Evolutionary conservation across 768 basidiomycete species (phyloP).

Genomic region (Mycena olivaceomarginata): DNA sequence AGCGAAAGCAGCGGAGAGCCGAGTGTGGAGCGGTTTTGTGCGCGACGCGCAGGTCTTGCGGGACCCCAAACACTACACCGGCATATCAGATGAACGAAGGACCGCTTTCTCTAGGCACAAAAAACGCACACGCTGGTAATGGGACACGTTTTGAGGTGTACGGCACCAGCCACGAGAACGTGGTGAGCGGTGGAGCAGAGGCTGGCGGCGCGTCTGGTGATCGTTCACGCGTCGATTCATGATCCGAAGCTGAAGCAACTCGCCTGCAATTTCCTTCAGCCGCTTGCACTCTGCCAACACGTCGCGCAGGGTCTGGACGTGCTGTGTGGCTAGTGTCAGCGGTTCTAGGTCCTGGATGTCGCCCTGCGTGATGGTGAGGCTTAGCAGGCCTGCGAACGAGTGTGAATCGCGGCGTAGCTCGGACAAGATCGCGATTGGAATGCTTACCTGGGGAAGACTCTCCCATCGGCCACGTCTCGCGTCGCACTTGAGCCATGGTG

Average conservation of each 20-base stretch:
- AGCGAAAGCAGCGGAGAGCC: conserved; percentile 77
- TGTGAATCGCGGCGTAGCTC: not conserved
- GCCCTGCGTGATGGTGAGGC: conserved; percentile 71
- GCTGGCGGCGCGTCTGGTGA: conserved; percentile 31
- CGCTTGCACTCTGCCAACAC: conserved; percentile 76
- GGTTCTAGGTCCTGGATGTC: conserved; percentile 55
- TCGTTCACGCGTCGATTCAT: not conserved
- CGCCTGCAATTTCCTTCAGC: conserved; percentile 71
- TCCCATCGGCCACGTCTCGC: conserved; percentile 51
- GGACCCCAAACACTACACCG: conserved; percentile 59
- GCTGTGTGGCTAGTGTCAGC: conserved; percentile 66
- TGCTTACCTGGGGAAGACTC: conserved; percentile 47
- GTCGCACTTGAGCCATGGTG: conserved; percentile 73
- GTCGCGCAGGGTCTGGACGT: conserved; percentile 66
- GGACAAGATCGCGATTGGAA: not conserved
- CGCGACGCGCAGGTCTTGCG: conserved; percentile 74
- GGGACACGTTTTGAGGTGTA: conserved; percentile 57
- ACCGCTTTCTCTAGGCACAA: no score
- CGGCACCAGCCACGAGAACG: conserved; percentile 68
- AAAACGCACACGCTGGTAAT: conserved; percentile 52
- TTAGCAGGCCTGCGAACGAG: conserved; percentile 64
- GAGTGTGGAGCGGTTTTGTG: conserved; percentile 68
- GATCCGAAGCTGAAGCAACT: conserved; percentile 21
- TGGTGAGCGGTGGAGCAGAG: conserved; percentile 55
- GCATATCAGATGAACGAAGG: not conserved